Evolutionary conservation across 805 yeast species (phyloP).

Genomic region (Grigorovia humatica): DNA sequence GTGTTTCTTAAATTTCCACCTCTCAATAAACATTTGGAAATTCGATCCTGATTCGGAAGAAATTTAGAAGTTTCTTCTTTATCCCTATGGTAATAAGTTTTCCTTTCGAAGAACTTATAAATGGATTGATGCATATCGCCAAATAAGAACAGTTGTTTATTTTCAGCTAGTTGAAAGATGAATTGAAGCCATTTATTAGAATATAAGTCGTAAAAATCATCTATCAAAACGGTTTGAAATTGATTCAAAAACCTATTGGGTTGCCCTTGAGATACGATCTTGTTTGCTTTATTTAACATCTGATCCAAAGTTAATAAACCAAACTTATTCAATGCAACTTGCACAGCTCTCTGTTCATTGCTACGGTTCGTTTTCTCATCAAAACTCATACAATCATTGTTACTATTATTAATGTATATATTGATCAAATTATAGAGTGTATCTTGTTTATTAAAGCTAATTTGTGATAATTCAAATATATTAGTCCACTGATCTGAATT

Average conservation of each 20-base stretch:
- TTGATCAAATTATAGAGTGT: too few relatives aligned
- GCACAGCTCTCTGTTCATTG: background rate
- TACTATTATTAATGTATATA: too few relatives aligned
- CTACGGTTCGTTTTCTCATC: too few relatives aligned
- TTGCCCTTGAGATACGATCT: background rate
- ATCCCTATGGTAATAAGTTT: constrained; percentile 19
- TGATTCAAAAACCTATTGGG: background rate
- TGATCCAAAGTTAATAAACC: background rate
- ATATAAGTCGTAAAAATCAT: constrained; percentile 67
- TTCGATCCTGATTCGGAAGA: constrained; percentile 4
- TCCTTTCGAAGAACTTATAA: constrained; percentile 54
- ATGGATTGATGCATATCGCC: constrained; percentile 68
- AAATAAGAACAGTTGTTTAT: constrained; percentile 51
- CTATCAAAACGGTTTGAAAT: constrained; percentile 43
- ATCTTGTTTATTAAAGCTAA: background rate
- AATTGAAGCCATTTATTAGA: constrained; percentile 36
- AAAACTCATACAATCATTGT: too few relatives aligned
- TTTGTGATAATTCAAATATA: background rate
- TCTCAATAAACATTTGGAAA: background rate
- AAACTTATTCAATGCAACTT: background rate
- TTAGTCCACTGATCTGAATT: background rate
- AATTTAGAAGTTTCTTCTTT: background rate
- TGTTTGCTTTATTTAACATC: background rate
- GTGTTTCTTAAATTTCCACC: constrained; percentile 47
- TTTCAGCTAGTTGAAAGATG: constrained; percentile 29